These are phyloP conservation scores for Pestalotiopsis sp. DNA, from an alignment of 2,329 filamentous ascomycete species.

Conservation along the genomic window DNA sequence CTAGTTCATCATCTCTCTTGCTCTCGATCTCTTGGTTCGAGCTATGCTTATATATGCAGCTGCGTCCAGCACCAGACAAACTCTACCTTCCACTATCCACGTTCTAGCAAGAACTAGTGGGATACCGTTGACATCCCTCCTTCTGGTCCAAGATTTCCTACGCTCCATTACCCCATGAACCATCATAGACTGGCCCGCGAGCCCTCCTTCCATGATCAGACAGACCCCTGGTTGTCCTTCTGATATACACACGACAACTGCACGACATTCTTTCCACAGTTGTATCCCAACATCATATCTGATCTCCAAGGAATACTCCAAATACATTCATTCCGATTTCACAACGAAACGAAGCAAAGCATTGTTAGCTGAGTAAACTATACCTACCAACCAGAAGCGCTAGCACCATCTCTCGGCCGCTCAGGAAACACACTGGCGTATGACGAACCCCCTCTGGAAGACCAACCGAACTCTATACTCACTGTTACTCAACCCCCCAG, in stretches of 20 bases:
- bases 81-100: background rate
- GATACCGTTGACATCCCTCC: background rate
- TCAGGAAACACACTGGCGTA: background rate
- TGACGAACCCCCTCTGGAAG: background rate
- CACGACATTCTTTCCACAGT: background rate
- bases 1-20: background rate
- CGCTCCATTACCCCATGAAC: slow-evolving; percentile 5
- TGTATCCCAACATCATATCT: too few species aligned
- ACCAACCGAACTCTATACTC: background rate
- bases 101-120: slow-evolving; percentile 8
- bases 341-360: background rate
- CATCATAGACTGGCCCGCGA: slow-evolving; percentile 11
- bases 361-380: background rate
- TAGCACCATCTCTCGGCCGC: background rate
- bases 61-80: background rate
- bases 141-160: background rate
- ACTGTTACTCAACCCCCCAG: background rate
- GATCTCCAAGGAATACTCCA: too few species aligned
- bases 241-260: background rate
- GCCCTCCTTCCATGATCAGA: background rate
- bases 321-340: too few species aligned
- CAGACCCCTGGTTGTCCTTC: background rate
- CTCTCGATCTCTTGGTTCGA: background rate
- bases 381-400: background rate
- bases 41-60: slow-evolving; percentile 2